phyloP scores from a whole-genome alignment of 805 yeast genomes.

The Saitoella complicata region DNA sequence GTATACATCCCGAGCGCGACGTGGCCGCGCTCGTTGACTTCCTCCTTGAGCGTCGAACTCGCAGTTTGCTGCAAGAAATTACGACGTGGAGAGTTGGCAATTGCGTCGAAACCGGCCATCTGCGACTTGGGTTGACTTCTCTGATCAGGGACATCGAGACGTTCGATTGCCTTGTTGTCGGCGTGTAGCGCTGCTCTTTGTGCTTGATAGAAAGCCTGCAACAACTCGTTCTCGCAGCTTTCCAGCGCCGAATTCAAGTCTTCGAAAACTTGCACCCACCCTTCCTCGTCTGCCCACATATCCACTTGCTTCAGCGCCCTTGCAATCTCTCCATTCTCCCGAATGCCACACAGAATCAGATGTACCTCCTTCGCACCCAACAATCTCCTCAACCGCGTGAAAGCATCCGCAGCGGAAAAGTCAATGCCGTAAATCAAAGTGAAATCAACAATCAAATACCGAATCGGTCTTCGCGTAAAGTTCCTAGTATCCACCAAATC shows the following conservation, averaged over 20 bases:
- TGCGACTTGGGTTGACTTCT: slow-evolving; percentile 6
- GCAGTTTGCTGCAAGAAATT: slow-evolving; percentile 1
- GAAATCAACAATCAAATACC: slow-evolving; percentile 72
- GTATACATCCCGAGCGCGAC: background rate
- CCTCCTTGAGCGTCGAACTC: background rate
- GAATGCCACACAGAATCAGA: slow-evolving; percentile 62
- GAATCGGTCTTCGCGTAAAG: slow-evolving; percentile 40
- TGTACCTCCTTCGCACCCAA: slow-evolving; percentile 52
- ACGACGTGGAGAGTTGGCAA: slow-evolving; percentile 1
- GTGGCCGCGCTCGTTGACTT: background rate
- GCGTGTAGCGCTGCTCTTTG: background rate
- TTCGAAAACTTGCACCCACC: slow-evolving; percentile 40
- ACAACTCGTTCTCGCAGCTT: slow-evolving; percentile 69
- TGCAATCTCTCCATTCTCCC: slow-evolving; percentile 45
- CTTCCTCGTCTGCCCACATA: slow-evolving; percentile 38
- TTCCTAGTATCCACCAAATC: slow-evolving; percentile 40
- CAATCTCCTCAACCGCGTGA: slow-evolving; percentile 69
- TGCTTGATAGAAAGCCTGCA: background rate
- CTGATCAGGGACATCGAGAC: slow-evolving; percentile 4
- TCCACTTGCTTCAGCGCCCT: slow-evolving; percentile 72
- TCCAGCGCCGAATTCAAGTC: slow-evolving; percentile 79
- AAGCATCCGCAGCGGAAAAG: slow-evolving; percentile 92
- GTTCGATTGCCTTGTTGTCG: slow-evolving; percentile 3
- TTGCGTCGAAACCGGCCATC: background rate
- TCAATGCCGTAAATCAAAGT: slow-evolving; percentile 65